Conservation (phyloP, 2,329 filamentous ascomycete genomes). For the Phyllosticta citribraziliensis region DNA sequence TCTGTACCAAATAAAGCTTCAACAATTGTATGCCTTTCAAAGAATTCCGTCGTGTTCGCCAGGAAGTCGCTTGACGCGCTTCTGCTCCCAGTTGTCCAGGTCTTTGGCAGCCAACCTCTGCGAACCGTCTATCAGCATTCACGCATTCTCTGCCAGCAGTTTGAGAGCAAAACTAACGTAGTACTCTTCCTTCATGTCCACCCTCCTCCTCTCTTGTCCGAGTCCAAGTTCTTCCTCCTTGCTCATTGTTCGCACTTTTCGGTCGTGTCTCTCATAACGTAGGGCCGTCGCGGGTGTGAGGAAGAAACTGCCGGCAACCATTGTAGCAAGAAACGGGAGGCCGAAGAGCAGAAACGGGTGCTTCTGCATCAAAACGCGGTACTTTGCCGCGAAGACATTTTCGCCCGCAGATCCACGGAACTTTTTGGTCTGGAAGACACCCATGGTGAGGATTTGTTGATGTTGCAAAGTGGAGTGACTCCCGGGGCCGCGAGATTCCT, state of each 20-base stretch:
- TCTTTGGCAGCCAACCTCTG: slow-evolving; percentile 80
- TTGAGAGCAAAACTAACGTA: slow-evolving; percentile 51
- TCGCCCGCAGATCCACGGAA: slow-evolving; percentile 40
- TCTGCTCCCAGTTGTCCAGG: slow-evolving; percentile 93
- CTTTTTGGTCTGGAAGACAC: slow-evolving; percentile 25
- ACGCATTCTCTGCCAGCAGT: background rate
- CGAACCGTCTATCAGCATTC: slow-evolving; percentile 13
- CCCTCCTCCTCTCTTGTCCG: slow-evolving; percentile 57
- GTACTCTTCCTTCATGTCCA: slow-evolving; percentile 78
- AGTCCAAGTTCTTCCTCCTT: slow-evolving; percentile 81
- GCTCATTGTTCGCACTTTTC: slow-evolving; percentile 75
- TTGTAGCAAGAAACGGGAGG: slow-evolving; percentile 80
- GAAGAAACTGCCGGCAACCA: slow-evolving; percentile 86
- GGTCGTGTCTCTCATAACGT: slow-evolving; percentile 86
- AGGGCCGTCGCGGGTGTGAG: slow-evolving; percentile 89
- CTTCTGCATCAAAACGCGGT: slow-evolving; percentile 63
- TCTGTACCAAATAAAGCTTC: background rate
- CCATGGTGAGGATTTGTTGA: background rate
- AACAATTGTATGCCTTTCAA: slow-evolving; percentile 4
- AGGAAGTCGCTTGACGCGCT: slow-evolving; percentile 77
- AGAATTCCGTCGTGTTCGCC: slow-evolving; percentile 84
- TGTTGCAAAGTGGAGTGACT: background rate
- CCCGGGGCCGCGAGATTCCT: background rate
- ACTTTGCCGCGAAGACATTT: slow-evolving; percentile 61
- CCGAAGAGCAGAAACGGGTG: slow-evolving; percentile 91